phyloP scores from a whole-genome alignment of 768 basidiomycete species.

The Boletus sp. region DNA sequence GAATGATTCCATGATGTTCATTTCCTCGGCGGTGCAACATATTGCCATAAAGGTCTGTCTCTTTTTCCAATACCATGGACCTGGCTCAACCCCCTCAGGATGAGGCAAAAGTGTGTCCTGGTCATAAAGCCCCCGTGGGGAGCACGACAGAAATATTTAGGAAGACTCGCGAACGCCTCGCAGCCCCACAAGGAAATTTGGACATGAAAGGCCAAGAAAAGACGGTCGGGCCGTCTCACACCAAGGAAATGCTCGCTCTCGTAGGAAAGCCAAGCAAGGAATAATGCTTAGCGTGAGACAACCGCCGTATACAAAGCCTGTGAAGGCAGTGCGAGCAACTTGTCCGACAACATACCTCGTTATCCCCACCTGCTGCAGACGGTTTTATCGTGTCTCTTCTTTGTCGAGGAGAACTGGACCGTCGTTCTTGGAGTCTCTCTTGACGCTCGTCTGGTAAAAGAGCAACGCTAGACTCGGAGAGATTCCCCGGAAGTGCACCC shows the following conservation, averaged over 20 bases:
- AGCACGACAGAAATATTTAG: neutral
- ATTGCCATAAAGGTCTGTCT: neutral
- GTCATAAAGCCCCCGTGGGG: neutral
- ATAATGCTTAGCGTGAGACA: neutral
- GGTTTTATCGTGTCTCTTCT: conserved; percentile 20
- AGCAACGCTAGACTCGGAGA: conserved; percentile 45
- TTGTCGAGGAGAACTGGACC: conserved; percentile 1
- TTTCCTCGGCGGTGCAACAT: neutral
- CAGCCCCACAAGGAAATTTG: neutral
- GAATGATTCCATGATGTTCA: no score
- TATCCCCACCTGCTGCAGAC: neutral
- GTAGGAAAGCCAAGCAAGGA: neutral
- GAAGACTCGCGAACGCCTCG: neutral
- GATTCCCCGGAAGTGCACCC: conserved; percentile 47
- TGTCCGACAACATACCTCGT: conserved; percentile 13
- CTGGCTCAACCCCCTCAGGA: neutral
- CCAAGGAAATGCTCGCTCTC: neutral
- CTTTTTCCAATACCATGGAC: neutral
- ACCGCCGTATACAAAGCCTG: neutral
- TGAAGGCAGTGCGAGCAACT: neutral
- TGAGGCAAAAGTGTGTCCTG: neutral
- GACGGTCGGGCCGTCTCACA: neutral
- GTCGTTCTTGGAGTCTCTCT: conserved; percentile 7
- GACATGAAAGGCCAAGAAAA: neutral
- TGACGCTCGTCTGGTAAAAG: conserved; percentile 46